Evolutionary conservation across 1,284 basidiomycete species (phyloP).

Genomic region (Anthracocystis panici-leucophaei): DNA sequence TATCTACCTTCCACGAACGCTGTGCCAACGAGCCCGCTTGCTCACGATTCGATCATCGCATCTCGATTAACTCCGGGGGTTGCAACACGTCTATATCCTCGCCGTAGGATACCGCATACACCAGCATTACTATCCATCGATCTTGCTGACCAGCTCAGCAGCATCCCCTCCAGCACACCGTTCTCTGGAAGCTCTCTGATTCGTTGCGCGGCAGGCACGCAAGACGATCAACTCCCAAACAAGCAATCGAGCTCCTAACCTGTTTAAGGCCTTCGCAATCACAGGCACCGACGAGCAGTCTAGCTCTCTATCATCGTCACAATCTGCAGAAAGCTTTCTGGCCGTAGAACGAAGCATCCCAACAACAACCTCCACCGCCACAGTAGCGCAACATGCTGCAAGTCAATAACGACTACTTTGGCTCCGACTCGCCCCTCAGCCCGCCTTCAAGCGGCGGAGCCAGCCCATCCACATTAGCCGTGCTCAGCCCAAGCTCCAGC

Average conservation of each 20-base stretch:
- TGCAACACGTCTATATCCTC: neutral
- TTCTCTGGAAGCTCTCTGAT: neutral
- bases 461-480: constrained; percentile 25
- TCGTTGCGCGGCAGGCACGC: constrained; percentile 15
- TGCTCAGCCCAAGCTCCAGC: constrained; percentile 41
- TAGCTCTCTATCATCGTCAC: neutral
- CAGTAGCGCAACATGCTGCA: constrained; percentile 15
- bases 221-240: neutral
- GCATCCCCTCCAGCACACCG: neutral
- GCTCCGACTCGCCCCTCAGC: constrained; percentile 27
- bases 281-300: too few species aligned
- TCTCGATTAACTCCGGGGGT: neutral
- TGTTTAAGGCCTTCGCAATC: too few species aligned
- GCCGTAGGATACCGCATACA: neutral
- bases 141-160: neutral
- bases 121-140: neutral
- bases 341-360: neutral
- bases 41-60: neutral
- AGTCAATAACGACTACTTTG: constrained; percentile 39
- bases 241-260: neutral
- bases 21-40: neutral
- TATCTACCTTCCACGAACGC: neutral
- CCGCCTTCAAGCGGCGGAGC: constrained; percentile 31
- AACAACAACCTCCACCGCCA: neutral
- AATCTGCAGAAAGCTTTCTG: too few species aligned